Evolutionary conservation across 1,139 yeast species (phyloP).

Genomic region (Yamadazyma triangularis): DNA sequence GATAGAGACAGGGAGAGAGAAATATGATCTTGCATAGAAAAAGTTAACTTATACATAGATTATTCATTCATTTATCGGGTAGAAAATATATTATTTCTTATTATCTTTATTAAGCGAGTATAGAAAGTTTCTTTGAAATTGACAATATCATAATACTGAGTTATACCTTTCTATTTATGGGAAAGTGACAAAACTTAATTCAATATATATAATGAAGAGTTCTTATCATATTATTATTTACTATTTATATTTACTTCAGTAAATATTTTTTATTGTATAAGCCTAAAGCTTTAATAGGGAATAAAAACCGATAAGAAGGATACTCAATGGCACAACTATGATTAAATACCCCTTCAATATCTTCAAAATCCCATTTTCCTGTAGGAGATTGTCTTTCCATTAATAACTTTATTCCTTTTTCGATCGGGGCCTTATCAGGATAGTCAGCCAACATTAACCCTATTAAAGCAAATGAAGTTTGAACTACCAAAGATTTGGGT

Average conservation of each 20-base stretch:
- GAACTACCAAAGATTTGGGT: slow-evolving; percentile 69
- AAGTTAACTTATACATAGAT: too few relatives aligned
- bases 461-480: slow-evolving; percentile 90
- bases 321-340: slow-evolving; percentile 91
- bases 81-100: neutral
- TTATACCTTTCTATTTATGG: too few relatives aligned
- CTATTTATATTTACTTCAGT: too few relatives aligned
- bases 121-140: too few relatives aligned
- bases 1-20: neutral
- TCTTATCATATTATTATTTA: too few relatives aligned
- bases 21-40: too few relatives aligned
- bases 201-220: too few relatives aligned
- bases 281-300: slow-evolving; percentile 92
- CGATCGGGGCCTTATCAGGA: slow-evolving; percentile 63
- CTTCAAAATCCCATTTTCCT: slow-evolving; percentile 88
- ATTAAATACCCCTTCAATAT: slow-evolving; percentile 93
- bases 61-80: too few relatives aligned
- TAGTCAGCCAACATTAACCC: slow-evolving; percentile 78
- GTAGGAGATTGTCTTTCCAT: slow-evolving; percentile 63
- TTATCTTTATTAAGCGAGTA: too few relatives aligned
- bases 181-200: too few relatives aligned
- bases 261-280: slow-evolving; percentile 45
- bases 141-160: too few relatives aligned
- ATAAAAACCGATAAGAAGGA: slow-evolving; percentile 86
- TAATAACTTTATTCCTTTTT: slow-evolving; percentile 58